A percentile compares a stretch with the other conserved stretches of the same genome.
Evolutionary conservation across 129 eudicot species (phyloP).

Genomic region (Arctium minus): DNA sequence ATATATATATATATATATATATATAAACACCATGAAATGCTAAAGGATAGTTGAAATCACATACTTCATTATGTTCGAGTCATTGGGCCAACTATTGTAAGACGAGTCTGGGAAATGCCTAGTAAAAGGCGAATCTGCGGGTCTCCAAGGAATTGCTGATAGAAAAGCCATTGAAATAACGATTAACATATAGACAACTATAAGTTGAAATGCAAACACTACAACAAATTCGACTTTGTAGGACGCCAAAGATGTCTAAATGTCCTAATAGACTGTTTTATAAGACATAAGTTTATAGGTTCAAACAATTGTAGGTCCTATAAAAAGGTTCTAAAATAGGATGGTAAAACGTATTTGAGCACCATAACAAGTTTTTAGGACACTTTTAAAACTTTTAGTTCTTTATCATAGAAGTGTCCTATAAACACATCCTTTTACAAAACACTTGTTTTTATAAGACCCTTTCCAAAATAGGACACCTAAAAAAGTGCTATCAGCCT

Average conservation of each 20-base stretch:
- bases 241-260: background rate
- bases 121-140: slow-evolving; percentile 30
- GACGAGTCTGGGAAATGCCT: slow-evolving; percentile 4
- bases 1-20: no score
- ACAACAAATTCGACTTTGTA: background rate
- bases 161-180: background rate
- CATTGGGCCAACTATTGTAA: slow-evolving; percentile 26
- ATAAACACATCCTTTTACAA: background rate
- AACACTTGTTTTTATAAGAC: background rate
- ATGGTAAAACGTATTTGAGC: no score
- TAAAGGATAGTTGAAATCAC: slow-evolving; percentile 9
- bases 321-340: background rate
- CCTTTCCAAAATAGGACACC: background rate
- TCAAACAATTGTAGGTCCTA: background rate
- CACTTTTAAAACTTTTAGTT: background rate
- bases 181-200: background rate
- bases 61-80: slow-evolving; percentile 48
- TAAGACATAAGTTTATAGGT: background rate
- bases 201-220: background rate
- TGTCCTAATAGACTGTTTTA: no score
- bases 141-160: slow-evolving; percentile 34
- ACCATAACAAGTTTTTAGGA: background rate
- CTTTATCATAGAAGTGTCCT: background rate
- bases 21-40: background rate
- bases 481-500: background rate